Evolutionary conservation across 1,284 basidiomycete species (phyloP), one percentile per base, ranked within the genome.

Genomic region (Papiliotrema nemorosa): DNA sequence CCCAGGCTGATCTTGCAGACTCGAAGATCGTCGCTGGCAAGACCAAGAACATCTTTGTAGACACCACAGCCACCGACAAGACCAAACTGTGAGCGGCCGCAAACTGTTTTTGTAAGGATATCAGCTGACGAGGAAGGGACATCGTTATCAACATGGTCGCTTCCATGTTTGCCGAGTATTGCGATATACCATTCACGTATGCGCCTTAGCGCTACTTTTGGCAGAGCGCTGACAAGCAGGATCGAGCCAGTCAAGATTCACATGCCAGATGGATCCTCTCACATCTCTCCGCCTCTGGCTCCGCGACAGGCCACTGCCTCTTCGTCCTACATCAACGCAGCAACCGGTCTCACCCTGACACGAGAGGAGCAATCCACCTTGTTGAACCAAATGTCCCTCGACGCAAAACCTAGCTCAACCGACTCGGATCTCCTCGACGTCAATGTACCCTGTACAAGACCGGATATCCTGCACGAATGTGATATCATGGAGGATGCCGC

Each of bases 401-500:
- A 54, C 29, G 80, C 87, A 0, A 75, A 78, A 2, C 71, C 83
- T 3, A 78, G 79, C 4, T 48, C 76, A 1, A 61, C 67, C 16
- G 73, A 85, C 52, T 58, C 79, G 0, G 84, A 87, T 63, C 75
- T 90, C 21, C 65, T 83, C 24, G 70, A 75, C 44, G 86, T 98
- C 24, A 77, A 83, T 35, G 82, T 99, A 31, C 94, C 94, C 2
- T 81, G 88, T 26, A 97, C 92, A 12, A 84, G 94, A 40, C 91
- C 96, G 1, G 94, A 99, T 69, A 96, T 99, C 59, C 78, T 99
- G 53, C 96, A 98, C 72, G 92, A 97, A 74, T 97, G 93, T 67
- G 94, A 99, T 73, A 82, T 98, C 64, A 90, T 99, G 86, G 94
- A 99, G 71, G 94, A 99, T 63, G 90, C 87, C 1, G 96, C 96